These are phyloP conservation scores for Ceriops zippeliana DNA, from an alignment of 345 rosid genomes.

Conservation along the genomic window DNA sequence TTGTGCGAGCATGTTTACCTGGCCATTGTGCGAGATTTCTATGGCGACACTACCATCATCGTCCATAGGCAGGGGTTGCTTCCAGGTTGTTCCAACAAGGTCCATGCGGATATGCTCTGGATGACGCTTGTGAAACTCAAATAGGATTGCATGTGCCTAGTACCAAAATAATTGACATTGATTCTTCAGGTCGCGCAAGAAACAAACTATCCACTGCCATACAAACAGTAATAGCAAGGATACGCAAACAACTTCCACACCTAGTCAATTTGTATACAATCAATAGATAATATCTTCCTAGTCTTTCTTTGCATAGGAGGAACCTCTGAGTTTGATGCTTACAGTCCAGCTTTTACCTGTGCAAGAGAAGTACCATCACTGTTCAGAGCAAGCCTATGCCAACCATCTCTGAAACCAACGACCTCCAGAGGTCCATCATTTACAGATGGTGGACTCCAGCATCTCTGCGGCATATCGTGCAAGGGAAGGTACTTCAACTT, in stretches of 20 bases:
- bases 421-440: conserved; percentile 77
- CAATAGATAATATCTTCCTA: too few relatives aligned
- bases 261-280: too few relatives aligned
- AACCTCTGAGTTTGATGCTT: too few relatives aligned
- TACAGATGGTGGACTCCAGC: conserved; percentile 65
- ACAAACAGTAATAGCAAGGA: too few relatives aligned
- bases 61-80: conserved; percentile 66
- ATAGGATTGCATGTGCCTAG: conserved; percentile 61
- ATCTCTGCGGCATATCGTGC: conserved; percentile 44
- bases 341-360: conserved; percentile 40
- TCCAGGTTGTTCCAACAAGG: conserved; percentile 90
- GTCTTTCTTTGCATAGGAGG: too few relatives aligned
- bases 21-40: conserved; percentile 80
- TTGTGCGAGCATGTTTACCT: conserved; percentile 78
- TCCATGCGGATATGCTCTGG: conserved; percentile 73
- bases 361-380: conserved; percentile 92
- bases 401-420: conserved; percentile 56
- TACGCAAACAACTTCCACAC: too few relatives aligned
- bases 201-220: neutral
- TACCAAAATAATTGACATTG: conserved; percentile 4
- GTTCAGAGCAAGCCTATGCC: conserved; percentile 88
- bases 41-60: conserved; percentile 63
- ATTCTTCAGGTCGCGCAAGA: too few relatives aligned
- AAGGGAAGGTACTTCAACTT: neutral
- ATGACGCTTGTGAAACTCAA: conserved; percentile 36